Conservation (phyloP, 306 rosid genomes). For the Prunus salicina region DNA sequence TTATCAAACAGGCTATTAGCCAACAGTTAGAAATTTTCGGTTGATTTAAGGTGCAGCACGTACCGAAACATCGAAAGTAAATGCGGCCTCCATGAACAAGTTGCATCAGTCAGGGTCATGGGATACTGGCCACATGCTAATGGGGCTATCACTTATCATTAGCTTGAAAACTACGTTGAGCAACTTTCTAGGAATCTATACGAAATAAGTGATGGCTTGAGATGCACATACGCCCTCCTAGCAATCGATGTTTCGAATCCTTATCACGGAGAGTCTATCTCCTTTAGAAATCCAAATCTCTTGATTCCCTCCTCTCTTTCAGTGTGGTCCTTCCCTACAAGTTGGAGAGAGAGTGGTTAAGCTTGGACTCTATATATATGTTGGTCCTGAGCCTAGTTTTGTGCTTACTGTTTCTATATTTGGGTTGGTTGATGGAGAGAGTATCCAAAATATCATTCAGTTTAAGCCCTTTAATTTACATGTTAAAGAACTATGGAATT, state of each 20-base stretch:
- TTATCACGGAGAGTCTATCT: constrained; percentile 44
- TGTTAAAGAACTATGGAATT: constrained; percentile 13
- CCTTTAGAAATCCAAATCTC: constrained; percentile 31
- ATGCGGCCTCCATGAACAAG: constrained; percentile 31
- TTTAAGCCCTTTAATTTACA: constrained; percentile 4
- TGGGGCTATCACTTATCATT: constrained; percentile 56
- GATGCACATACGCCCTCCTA: constrained; percentile 30
- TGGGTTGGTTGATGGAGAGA: not conserved
- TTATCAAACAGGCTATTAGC: not conserved
- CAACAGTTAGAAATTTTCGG: not conserved
- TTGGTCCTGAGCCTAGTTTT: not conserved
- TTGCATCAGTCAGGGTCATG: constrained; percentile 37
- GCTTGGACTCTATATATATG: constrained; percentile 5
- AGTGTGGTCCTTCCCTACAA: constrained; percentile 46
- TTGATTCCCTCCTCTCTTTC: constrained; percentile 30
- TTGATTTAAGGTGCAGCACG: constrained; percentile 5
- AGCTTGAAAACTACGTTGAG: constrained; percentile 42
- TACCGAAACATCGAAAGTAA: constrained; percentile 7
- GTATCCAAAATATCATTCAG: not conserved
- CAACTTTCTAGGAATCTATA: constrained; percentile 48
- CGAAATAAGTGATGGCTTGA: constrained; percentile 29
- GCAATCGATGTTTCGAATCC: constrained; percentile 41
- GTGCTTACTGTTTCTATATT: not conserved
- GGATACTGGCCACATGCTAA: constrained; percentile 38
- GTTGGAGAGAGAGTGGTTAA: constrained; percentile 24